Evolutionary conservation across 2,329 filamentous ascomycete species (phyloP), one percentile per base, ranked within the genome.

Genomic region (Coniochaeta hoffmannii): DNA sequence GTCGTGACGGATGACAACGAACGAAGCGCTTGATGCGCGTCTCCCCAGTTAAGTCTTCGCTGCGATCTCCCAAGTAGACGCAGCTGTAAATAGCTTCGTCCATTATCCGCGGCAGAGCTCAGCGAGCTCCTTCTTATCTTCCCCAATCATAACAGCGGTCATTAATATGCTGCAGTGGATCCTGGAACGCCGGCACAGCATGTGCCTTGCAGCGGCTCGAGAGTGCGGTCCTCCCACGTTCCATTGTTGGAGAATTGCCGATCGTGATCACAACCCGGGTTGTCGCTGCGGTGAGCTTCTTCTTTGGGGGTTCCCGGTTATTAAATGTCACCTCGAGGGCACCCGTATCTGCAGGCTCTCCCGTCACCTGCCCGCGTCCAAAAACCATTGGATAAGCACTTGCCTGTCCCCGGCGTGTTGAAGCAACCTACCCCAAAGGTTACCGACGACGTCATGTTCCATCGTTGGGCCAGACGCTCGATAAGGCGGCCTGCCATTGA

Each of bases 161-260:
- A n/a, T 41, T 22, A 46, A 46, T 46, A 46, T 46, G 41, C 15
- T 51, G 30, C n/a, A 6, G 49, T 51, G 31, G 49, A 51, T 14
- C 49, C 28, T 17, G 49, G 11, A 17, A 51, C 49, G 19, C 4
- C 49, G 49, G 28, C 49, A 51, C 49, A 51, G 31, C 49, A 51
- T 51, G 49, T 51, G 49, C 49, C 49, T 51, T 34, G 49, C 49
- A 51, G 49, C 28, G 31, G 49, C 28, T 51, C 31, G 11, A 51
- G 19, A 51, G 49, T 34, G 49, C 26, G 4, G 24, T 34, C n/a
- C 28, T n/a, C 3, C 22, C 28, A 32, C 26, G 49, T 22, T 51
- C 49, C 49, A 51, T 32, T 31, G 49, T 28, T 24, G 30, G 49
- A 22, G 28, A 19, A 17, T 31, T 51, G 49, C 49, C 49, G 49